A percentile compares a stretch with the other conserved stretches of the same genome.
Evolutionary conservation across 2,329 filamentous ascomycete genomes (phyloP).

Genomic region (Colletotrichum sp.): DNA sequence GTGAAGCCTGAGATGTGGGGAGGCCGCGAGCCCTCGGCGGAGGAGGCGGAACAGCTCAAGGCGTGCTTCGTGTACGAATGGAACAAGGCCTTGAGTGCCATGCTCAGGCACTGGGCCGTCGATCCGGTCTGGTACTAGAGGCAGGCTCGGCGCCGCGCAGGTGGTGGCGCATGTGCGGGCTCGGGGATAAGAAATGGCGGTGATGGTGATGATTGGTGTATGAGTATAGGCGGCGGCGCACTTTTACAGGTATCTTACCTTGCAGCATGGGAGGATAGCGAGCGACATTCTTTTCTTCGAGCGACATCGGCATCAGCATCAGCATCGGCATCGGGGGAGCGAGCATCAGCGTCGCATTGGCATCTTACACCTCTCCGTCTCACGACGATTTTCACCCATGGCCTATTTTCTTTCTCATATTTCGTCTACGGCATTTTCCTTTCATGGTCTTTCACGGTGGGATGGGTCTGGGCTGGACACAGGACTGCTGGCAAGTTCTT

Average conservation of each 20-base stretch:
- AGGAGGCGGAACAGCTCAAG: constrained; percentile 64
- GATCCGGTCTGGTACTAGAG: constrained; percentile 55
- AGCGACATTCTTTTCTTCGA: background rate
- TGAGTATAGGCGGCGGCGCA: background rate
- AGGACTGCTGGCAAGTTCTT: background rate
- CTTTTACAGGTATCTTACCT: background rate
- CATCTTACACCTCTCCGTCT: background rate
- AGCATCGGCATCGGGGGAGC: background rate
- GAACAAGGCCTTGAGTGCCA: constrained; percentile 66
- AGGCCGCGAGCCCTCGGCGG: constrained; percentile 56
- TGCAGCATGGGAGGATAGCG: background rate
- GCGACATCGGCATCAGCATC: background rate
- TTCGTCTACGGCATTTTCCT: background rate
- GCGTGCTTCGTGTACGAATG: constrained; percentile 71
- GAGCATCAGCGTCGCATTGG: background rate
- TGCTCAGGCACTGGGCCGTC: constrained; percentile 72
- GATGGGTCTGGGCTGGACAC: background rate
- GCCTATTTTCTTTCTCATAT: background rate
- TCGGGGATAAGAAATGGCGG: constrained; percentile 34
- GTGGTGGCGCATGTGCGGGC: constrained; percentile 41
- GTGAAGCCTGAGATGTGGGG: constrained; percentile 74
- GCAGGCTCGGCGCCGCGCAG: background rate
- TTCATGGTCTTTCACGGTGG: background rate
- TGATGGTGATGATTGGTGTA: constrained; percentile 59
- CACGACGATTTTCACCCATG: background rate